Percentiles rank a stretch among this genome's conserved stretches.
These are phyloP conservation scores for Crithidia expoeki DNA, from an alignment of 208 protist genomes.

Conservation along the genomic window DNA sequence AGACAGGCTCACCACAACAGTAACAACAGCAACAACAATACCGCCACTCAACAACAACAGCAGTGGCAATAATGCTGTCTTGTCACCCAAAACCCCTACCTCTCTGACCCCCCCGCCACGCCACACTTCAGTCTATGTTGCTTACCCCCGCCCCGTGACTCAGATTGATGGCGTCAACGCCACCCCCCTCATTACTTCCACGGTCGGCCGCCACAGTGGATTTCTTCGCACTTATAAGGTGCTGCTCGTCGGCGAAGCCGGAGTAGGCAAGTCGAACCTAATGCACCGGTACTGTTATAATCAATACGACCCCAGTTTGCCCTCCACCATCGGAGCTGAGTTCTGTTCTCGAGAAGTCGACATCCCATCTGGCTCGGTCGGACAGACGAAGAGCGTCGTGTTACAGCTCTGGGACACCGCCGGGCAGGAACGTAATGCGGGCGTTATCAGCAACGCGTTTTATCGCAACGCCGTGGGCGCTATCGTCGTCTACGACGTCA, in stretches of 20 bases:
- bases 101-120: not conserved
- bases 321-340: slow-evolving; percentile 96
- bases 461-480: slow-evolving; percentile 56
- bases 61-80: not conserved
- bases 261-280: slow-evolving; percentile 95
- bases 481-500: slow-evolving; percentile 57
- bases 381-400: slow-evolving; percentile 54
- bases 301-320: slow-evolving; percentile 84
- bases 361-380: slow-evolving; percentile 50
- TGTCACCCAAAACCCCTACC: not conserved
- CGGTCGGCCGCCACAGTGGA: slow-evolving; percentile 20
- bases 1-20: too few species aligned
- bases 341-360: slow-evolving; percentile 95
- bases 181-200: slow-evolving; percentile 18
- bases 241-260: slow-evolving; percentile 94
- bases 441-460: slow-evolving; percentile 47
- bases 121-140: slow-evolving; percentile 6
- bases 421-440: slow-evolving; percentile 45
- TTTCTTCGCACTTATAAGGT: slow-evolving; percentile 95
- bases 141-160: slow-evolving; percentile 14
- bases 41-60: not conserved
- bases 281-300: slow-evolving; percentile 95
- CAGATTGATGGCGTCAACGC: not conserved
- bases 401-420: slow-evolving; percentile 84
- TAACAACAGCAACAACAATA: not conserved